Evolutionary conservation across 441 rosid species (phyloP).

Genomic region (Brassica hybrid): DNA sequence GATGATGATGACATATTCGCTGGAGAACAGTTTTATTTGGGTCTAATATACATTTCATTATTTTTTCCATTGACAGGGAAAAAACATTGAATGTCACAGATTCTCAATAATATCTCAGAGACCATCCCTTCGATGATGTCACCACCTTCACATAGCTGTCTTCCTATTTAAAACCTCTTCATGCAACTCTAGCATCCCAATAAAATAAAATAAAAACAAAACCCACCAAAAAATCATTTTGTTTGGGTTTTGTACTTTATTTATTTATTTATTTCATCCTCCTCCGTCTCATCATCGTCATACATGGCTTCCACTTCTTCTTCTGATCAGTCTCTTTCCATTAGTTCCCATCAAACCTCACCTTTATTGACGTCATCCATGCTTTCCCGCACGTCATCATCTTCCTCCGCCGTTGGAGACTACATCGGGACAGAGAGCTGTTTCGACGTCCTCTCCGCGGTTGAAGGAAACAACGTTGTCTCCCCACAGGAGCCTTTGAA

Average conservation of each 20-base stretch:
- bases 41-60: slow-evolving; percentile 25
- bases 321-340: slow-evolving; percentile 34
- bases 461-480: slow-evolving; percentile 30
- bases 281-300: slow-evolving; percentile 19
- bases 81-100: slow-evolving; percentile 40
- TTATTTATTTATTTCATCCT: slow-evolving; percentile 15
- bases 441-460: slow-evolving; percentile 47
- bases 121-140: slow-evolving; percentile 41
- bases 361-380: slow-evolving; percentile 35
- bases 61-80: slow-evolving; percentile 34
- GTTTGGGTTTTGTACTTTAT: slow-evolving; percentile 38
- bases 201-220: slow-evolving; percentile 6
- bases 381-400: slow-evolving; percentile 41
- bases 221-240: slow-evolving; percentile 18
- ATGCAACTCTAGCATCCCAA: slow-evolving; percentile 38
- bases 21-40: slow-evolving; percentile 9
- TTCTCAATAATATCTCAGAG: slow-evolving; percentile 42
- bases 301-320: slow-evolving; percentile 31
- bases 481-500: slow-evolving; percentile 8
- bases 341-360: slow-evolving; percentile 25
- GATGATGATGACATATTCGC: slow-evolving; percentile 33
- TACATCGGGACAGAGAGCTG: slow-evolving; percentile 74
- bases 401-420: slow-evolving; percentile 53
- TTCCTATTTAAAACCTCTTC: slow-evolving; percentile 43
- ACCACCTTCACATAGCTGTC: slow-evolving; percentile 43